A percentile compares a stretch with the other conserved stretches of the same genome.
Evolutionary conservation across 306 rosid genomes (phyloP).

Genomic region (Vigna radiata): DNA sequence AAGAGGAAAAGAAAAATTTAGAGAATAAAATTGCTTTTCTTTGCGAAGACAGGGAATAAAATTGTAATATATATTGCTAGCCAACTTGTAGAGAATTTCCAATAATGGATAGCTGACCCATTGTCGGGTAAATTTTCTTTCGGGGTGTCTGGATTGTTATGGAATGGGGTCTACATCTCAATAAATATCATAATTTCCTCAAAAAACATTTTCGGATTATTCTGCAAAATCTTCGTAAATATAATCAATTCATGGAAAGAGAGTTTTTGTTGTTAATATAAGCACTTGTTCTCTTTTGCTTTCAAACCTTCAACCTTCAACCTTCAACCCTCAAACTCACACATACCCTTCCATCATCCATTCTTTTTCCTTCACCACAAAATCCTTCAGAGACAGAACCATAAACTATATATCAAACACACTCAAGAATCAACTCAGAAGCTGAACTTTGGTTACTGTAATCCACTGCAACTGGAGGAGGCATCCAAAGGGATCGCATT

Average conservation of each 20-base stretch:
- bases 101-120: conserved; percentile 61
- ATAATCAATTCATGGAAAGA: conserved; percentile 34
- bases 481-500: conserved; percentile 77
- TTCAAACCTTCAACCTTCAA: conserved; percentile 43
- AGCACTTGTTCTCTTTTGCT: conserved; percentile 46
- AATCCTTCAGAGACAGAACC: conserved; percentile 15
- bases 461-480: conserved; percentile 61
- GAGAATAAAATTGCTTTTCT: conserved; percentile 38
- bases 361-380: conserved; percentile 37
- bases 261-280: conserved; percentile 49
- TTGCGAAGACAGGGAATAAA: conserved; percentile 46
- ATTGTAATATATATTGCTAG: conserved; percentile 37
- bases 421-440: background rate
- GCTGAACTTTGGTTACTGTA: conserved; percentile 17
- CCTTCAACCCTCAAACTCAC: conserved; percentile 38
- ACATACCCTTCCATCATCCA: conserved; percentile 29
- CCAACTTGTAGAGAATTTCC: conserved; percentile 59
- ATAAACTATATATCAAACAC: background rate
- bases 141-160: conserved; percentile 53
- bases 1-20: conserved; percentile 8
- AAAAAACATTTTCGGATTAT: conserved; percentile 46
- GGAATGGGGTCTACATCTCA: conserved; percentile 54
- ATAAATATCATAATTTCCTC: conserved; percentile 44
- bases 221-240: conserved; percentile 41
- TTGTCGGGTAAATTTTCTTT: conserved; percentile 54